Evolutionary conservation across 768 basidiomycete species (phyloP).

Genomic region (Chiua virens): DNA sequence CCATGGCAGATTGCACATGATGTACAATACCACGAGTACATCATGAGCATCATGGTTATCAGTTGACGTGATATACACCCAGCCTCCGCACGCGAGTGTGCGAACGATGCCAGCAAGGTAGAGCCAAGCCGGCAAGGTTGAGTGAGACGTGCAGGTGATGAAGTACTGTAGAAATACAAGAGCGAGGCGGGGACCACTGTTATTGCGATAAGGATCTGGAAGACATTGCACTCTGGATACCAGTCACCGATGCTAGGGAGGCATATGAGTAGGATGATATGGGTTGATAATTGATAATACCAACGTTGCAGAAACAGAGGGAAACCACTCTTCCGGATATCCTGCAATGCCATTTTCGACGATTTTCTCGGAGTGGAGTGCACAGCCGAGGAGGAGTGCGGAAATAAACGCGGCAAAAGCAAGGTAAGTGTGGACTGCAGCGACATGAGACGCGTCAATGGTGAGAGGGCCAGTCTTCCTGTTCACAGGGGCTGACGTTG

Average conservation of each 20-base stretch:
- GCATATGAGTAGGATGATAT: conserved; percentile 1
- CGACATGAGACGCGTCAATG: conserved; percentile 52
- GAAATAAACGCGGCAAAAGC: conserved; percentile 62
- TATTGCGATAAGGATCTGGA: conserved; percentile 85
- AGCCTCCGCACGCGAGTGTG: conserved; percentile 84
- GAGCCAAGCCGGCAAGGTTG: conserved; percentile 50
- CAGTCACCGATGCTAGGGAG: conserved; percentile 80
- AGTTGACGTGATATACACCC: conserved; percentile 86
- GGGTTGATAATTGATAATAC: conserved; percentile 23
- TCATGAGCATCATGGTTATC: conserved; percentile 87
- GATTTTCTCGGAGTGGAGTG: conserved; percentile 78
- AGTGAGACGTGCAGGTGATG: conserved; percentile 44
- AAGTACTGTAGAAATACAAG: conserved; percentile 65
- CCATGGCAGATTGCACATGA: conserved; percentile 85
- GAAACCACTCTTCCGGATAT: conserved; percentile 89
- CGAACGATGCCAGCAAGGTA: conserved; percentile 64
- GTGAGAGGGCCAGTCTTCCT: conserved; percentile 16
- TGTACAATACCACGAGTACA: conserved; percentile 84
- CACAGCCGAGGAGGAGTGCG: conserved; percentile 63
- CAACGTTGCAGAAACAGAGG: conserved; percentile 84
- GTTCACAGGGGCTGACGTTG: not conserved
- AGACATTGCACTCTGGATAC: conserved; percentile 82
- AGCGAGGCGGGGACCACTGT: conserved; percentile 80
- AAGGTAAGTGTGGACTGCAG: conserved; percentile 63
- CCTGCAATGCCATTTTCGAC: conserved; percentile 82